These are phyloP conservation scores for Botrytis squamosa DNA, from an alignment of 2,329 filamentous ascomycete genomes.

Conservation along the genomic window DNA sequence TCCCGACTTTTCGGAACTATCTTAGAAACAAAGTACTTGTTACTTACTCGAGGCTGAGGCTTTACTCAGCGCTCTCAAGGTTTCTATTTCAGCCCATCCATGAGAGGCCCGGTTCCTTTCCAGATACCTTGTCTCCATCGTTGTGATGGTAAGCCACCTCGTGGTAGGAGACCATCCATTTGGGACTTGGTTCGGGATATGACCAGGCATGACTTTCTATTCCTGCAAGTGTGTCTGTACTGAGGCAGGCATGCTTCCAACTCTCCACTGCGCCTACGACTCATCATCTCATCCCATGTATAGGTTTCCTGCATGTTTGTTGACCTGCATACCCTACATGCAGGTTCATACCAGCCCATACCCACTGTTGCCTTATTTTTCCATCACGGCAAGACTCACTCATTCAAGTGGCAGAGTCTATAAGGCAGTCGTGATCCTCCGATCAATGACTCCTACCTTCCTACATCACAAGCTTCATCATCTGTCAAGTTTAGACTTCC, in stretches of 20 bases:
- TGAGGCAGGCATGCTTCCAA: constrained; percentile 26
- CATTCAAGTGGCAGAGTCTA: constrained; percentile 28
- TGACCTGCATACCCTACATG: constrained; percentile 35
- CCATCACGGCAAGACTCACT: constrained; percentile 26
- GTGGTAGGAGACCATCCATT: constrained; percentile 33
- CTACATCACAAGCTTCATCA: constrained; percentile 33
- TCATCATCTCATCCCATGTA: constrained; percentile 29
- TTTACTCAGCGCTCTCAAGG: constrained; percentile 21
- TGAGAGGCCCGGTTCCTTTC: constrained; percentile 10
- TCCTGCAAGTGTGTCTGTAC: constrained; percentile 23
- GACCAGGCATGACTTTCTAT: constrained; percentile 20
- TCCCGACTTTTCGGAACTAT: constrained; percentile 22
- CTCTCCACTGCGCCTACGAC: constrained; percentile 32
- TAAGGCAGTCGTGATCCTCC: constrained; percentile 39
- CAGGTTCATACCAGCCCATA: constrained; percentile 23
- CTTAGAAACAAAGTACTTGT: constrained; percentile 9
- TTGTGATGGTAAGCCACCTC: constrained; percentile 21
- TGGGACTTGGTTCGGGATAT: constrained; percentile 28
- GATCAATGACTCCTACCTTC: constrained; percentile 38
- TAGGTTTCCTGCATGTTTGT: constrained; percentile 31
- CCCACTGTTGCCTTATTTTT: constrained; percentile 35
- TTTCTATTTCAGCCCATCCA: constrained; percentile 23
- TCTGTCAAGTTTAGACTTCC: constrained; percentile 34
- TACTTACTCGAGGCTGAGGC: constrained; percentile 22
- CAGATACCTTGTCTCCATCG: constrained; percentile 10